phyloP scores from a whole-genome alignment of 176 grass and related monocot genomes.

The Carex littledalei region DNA sequence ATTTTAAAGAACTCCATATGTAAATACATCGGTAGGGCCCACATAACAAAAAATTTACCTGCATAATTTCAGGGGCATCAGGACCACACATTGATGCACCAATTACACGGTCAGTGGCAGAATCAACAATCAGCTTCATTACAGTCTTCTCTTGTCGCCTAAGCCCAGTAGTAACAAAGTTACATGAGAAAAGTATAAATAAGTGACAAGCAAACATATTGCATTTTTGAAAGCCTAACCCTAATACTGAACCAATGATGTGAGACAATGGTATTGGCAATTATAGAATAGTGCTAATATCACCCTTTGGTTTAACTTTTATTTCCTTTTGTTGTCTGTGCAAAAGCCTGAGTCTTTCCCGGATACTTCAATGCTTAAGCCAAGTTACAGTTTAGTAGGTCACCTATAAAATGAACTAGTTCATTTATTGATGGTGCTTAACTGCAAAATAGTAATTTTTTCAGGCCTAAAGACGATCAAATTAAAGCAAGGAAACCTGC shows the following conservation, averaged over 20 bases:
- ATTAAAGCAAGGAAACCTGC: not conserved
- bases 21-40: not conserved
- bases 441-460: not conserved
- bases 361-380: not conserved
- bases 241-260: no score
- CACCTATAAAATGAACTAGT: not conserved
- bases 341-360: not conserved
- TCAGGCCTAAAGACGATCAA: not conserved
- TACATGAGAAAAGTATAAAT: not conserved
- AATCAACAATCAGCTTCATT: constrained; percentile 82
- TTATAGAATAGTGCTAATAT: not conserved
- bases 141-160: constrained; percentile 70
- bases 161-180: constrained; percentile 5
- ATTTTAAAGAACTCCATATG: not conserved
- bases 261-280: not conserved
- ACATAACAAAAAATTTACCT: constrained; percentile 29
- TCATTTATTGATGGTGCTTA: not conserved
- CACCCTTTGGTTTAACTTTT: not conserved
- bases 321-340: not conserved
- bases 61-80: constrained; percentile 87
- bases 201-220: not conserved
- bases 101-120: constrained; percentile 59
- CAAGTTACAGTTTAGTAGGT: not conserved
- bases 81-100: constrained; percentile 88
- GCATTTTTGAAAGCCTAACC: not conserved